Evolutionary conservation across 2,329 filamentous ascomycete species (phyloP).

Genomic region (Botrytis fabae): DNA sequence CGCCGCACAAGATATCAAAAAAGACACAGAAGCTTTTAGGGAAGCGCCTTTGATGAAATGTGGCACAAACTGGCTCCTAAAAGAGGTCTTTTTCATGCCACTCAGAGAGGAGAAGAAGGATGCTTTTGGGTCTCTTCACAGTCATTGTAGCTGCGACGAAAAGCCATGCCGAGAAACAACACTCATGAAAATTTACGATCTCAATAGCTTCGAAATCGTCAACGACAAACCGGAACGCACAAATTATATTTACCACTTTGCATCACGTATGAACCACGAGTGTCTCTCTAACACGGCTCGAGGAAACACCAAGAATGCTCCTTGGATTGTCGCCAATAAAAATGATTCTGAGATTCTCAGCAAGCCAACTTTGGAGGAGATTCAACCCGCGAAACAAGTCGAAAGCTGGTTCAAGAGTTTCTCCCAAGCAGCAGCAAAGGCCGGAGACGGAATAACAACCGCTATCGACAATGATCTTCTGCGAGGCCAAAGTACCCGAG

Average conservation of each 20-base stretch:
- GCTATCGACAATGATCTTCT: background rate
- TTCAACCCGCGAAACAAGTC: background rate
- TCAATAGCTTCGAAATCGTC: background rate
- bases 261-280: background rate
- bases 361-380: background rate
- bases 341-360: background rate
- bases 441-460: accelerated
- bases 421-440: background rate
- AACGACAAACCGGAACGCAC: background rate
- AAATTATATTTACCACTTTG: background rate
- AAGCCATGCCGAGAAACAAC: background rate
- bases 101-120: background rate
- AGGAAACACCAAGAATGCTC: background rate
- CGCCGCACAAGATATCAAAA: background rate
- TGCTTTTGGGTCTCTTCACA: background rate
- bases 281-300: background rate
- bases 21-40: background rate
- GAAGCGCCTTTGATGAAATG: background rate
- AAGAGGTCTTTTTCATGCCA: background rate
- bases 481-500: background rate
- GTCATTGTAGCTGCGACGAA: background rate
- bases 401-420: background rate
- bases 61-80: background rate
- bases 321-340: background rate
- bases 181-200: background rate